phyloP scores from a whole-genome alignment of 2,329 filamentous ascomycete species.

The Cryphonectria nitschkei region DNA sequence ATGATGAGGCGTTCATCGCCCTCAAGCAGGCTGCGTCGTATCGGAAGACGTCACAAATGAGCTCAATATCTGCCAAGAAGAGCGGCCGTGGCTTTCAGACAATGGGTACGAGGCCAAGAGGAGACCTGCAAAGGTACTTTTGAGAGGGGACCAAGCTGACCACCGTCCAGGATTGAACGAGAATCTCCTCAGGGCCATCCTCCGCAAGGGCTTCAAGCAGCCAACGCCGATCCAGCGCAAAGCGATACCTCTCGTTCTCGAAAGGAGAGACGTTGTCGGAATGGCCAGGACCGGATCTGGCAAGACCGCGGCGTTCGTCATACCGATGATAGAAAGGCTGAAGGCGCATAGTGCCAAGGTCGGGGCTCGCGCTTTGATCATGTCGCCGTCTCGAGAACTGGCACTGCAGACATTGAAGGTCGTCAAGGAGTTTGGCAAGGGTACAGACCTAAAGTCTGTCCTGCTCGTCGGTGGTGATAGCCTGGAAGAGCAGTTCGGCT shows the following conservation, averaged over 20 bases:
- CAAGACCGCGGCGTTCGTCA: slow-evolving; percentile 97
- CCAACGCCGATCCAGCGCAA: slow-evolving; percentile 98
- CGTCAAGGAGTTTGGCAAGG: slow-evolving; percentile 88
- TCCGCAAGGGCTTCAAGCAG: slow-evolving; percentile 91
- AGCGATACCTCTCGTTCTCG: slow-evolving; percentile 88
- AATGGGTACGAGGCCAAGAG: slow-evolving; percentile 63
- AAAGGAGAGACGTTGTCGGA: slow-evolving; percentile 93
- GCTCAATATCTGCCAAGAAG: slow-evolving; percentile 88
- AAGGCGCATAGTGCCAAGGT: slow-evolving; percentile 86
- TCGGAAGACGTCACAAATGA: slow-evolving; percentile 79
- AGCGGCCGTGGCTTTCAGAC: slow-evolving; percentile 90
- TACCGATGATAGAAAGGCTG: slow-evolving; percentile 95
- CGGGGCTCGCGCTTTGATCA: slow-evolving; percentile 81
- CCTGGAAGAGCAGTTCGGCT: slow-evolving; percentile 90
- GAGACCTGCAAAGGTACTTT: neutral
- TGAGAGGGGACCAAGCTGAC: slow-evolving; percentile 24
- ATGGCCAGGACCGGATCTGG: slow-evolving; percentile 99
- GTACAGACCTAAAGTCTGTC: slow-evolving; percentile 89
- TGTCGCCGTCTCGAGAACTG: slow-evolving; percentile 92
- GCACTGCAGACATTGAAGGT: slow-evolving; percentile 95
- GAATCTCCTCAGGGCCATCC: slow-evolving; percentile 85
- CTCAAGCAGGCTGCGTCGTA: slow-evolving; percentile 85
- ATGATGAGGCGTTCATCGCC: slow-evolving; percentile 89
- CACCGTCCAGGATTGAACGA: slow-evolving; percentile 67
- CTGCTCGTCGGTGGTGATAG: slow-evolving; percentile 94